A percentile compares a stretch with the other conserved stretches of the same genome.
Conservation (phyloP, 805 yeast species). For the Candida taoyuanica region DNA sequence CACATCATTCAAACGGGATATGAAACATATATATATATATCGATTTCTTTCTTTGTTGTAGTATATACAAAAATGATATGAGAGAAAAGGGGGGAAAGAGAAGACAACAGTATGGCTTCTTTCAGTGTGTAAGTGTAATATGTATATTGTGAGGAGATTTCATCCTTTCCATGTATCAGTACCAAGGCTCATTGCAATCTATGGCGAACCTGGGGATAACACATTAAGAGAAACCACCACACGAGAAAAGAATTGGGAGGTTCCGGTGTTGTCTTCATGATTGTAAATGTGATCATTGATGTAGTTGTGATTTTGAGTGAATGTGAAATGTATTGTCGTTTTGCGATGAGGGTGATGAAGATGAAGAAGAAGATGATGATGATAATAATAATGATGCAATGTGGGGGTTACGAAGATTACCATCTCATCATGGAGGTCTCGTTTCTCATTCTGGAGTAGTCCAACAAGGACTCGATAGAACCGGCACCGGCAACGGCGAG, state of each 20-base stretch:
- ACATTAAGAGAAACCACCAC: background rate
- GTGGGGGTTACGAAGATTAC: slow-evolving; percentile 29
- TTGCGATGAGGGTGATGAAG: background rate
- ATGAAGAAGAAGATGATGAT: background rate
- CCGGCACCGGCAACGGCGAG: slow-evolving; percentile 81
- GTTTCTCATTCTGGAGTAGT: slow-evolving; percentile 81
- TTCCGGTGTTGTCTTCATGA: too few species aligned
- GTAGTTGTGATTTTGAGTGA: background rate
- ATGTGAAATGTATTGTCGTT: slow-evolving; percentile 1
- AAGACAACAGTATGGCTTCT: background rate
- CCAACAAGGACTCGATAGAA: slow-evolving; percentile 79
- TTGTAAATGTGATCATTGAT: background rate
- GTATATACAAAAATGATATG: slow-evolving; percentile 14
- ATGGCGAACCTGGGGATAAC: too few species aligned
- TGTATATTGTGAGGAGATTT: background rate
- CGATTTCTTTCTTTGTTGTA: slow-evolving; percentile 6
- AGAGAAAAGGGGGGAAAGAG: slow-evolving; percentile 4
- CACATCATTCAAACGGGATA: background rate
- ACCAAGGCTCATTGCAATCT: too few species aligned
- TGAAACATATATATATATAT: slow-evolving; percentile 1
- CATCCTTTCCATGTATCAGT: too few species aligned
- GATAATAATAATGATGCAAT: too few species aligned
- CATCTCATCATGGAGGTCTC: slow-evolving; percentile 89
- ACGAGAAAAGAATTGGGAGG: too few species aligned
- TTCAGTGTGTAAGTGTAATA: background rate